These are phyloP conservation scores for Lipomyces kockii DNA, from an alignment of 805 yeast species.

Conservation along the genomic window DNA sequence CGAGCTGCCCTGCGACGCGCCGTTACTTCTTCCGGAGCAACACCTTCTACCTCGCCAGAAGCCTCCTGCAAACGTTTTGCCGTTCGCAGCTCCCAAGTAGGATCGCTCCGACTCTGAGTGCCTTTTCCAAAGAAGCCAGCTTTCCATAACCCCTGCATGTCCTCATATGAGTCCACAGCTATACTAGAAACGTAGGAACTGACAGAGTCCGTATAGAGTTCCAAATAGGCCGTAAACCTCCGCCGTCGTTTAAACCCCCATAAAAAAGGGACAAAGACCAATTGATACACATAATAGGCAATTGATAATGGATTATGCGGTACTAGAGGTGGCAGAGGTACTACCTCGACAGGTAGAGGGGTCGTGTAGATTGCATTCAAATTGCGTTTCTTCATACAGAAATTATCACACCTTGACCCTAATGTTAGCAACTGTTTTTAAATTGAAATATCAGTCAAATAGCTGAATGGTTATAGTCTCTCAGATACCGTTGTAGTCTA, in stretches of 20 bases:
- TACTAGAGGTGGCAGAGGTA: slow-evolving; percentile 47
- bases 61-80: slow-evolving; percentile 54
- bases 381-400: slow-evolving; percentile 35
- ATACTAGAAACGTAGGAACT: slow-evolving; percentile 45
- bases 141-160: slow-evolving; percentile 69
- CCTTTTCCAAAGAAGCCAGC: slow-evolving; percentile 96
- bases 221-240: slow-evolving; percentile 37
- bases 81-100: slow-evolving; percentile 82
- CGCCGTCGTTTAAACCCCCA: slow-evolving; percentile 22
- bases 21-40: slow-evolving; percentile 77
- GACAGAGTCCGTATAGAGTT: slow-evolving; percentile 18
- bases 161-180: slow-evolving; percentile 44
- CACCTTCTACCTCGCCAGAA: slow-evolving; percentile 44
- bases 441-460: not conserved
- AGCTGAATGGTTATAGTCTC: slow-evolving; percentile 29
- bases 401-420: not conserved
- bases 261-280: slow-evolving; percentile 12
- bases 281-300: slow-evolving; percentile 50
- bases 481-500: slow-evolving; percentile 99
- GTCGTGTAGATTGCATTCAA: slow-evolving; percentile 47
- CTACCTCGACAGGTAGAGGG: slow-evolving; percentile 64
- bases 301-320: slow-evolving; percentile 75
- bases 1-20: slow-evolving; percentile 72
- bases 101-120: slow-evolving; percentile 83
- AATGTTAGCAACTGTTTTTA: not conserved